phyloP scores from a whole-genome alignment of 805 yeast species.

The Ogataea thermomethanolica region DNA sequence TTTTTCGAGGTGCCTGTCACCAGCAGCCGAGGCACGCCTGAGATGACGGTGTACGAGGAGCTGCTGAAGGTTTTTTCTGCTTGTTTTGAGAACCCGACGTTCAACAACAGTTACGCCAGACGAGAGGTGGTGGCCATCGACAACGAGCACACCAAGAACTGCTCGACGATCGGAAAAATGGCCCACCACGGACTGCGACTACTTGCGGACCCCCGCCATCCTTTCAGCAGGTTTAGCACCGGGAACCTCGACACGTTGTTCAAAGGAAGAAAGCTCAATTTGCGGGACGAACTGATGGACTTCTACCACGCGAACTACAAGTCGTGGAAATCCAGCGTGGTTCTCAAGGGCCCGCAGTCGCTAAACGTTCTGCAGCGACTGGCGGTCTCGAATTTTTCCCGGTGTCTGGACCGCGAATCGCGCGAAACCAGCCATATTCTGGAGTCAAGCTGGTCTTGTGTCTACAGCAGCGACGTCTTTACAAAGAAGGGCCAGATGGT shows the following conservation, averaged over 20 bases:
- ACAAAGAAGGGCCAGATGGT: conserved; percentile 29
- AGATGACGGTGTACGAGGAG: conserved; percentile 40
- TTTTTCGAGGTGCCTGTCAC: conserved; percentile 57
- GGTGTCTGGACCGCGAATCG: conserved; percentile 3
- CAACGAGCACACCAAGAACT: conserved; percentile 63
- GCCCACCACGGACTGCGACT: conserved; percentile 58
- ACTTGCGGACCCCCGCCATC: conserved; percentile 45
- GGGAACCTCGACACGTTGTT: conserved; percentile 54
- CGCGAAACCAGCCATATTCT: conserved; percentile 6
- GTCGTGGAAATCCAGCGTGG: conserved; percentile 52
- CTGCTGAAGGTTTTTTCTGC: conserved; percentile 48
- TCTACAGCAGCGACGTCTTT: conserved; percentile 26
- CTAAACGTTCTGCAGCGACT: conserved; percentile 52
- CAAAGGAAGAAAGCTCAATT: conserved; percentile 33
- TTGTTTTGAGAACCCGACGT: conserved; percentile 48
- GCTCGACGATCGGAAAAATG: conserved; percentile 40
- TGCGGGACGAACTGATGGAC: conserved; percentile 34
- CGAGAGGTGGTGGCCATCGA: conserved; percentile 60
- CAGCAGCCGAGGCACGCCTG: conserved; percentile 1
- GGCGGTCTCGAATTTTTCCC: conserved; percentile 40
- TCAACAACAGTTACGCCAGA: conserved; percentile 39
- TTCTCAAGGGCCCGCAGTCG: conserved; percentile 65
- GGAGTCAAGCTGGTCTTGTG: conserved; percentile 21
- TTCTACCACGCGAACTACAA: conserved; percentile 43
- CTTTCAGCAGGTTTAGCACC: conserved; percentile 61